A percentile compares a stretch with the other conserved stretches of the same genome.
These are phyloP conservation scores for Arachnopeziza araneosa DNA, from an alignment of 2,329 filamentous ascomycete genomes.

Conservation along the genomic window DNA sequence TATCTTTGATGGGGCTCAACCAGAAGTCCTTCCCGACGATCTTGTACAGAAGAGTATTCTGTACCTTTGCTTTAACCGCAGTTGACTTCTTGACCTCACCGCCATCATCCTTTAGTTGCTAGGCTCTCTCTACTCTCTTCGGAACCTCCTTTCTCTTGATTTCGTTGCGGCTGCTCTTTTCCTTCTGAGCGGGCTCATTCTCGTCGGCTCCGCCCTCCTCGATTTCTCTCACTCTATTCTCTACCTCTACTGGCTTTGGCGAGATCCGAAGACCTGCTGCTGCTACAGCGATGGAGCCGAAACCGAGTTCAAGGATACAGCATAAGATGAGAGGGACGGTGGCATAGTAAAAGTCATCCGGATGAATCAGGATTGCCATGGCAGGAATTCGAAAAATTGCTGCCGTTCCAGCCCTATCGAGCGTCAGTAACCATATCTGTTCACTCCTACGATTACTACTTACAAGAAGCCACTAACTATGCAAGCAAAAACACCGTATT, in stretches of 20 bases:
- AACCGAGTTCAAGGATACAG: not conserved
- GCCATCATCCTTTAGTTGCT: not conserved
- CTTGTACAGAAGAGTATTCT: not conserved
- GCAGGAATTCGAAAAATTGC: not conserved
- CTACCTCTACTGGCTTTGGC: not conserved
- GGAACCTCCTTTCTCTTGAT: not conserved
- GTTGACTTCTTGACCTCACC: not conserved
- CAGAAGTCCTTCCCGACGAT: not conserved
- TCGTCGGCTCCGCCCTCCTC: not conserved
- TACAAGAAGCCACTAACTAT: not conserved
- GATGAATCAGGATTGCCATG: not conserved
- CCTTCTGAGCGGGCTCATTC: not conserved
- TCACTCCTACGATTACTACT: not conserved
- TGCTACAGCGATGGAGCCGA: not conserved
- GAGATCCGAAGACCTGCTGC: not conserved
- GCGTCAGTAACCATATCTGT: not conserved
- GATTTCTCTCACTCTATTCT: not conserved
- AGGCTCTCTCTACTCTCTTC: not conserved
- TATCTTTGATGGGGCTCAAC: not conserved
- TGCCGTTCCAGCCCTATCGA: not conserved
- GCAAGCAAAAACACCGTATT: not conserved
- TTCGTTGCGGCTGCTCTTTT: not conserved
- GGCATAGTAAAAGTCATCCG: not conserved
- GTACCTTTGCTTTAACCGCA: not conserved
- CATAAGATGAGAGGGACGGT: not conserved